Evolutionary conservation across 768 basidiomycete genomes (phyloP), one percentile per base, ranked within the genome.

Genomic region (Tricholomella constricta): DNA sequence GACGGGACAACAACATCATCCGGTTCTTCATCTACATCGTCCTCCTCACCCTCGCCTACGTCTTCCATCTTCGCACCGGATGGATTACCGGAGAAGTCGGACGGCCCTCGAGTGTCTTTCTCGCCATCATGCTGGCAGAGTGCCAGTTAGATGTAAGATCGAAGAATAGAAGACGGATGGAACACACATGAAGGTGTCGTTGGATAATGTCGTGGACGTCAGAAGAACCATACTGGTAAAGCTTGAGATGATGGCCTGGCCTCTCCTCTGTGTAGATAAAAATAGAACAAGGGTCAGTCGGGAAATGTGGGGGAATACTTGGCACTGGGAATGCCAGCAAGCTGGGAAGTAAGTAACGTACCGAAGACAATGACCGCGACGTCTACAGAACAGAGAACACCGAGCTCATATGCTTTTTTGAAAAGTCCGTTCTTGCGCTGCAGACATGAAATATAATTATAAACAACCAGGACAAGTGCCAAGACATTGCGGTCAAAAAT

Each of bases 351-450:
- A n/a, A n/a, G n/a, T n/a, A n/a, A 58, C 62, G 22, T 47, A 72
- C 71, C 90, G 57, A 93, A 91, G 67, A 93, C 89, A 68, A 92
- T 88, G 67, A 93, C 89, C 4, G 89, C 88, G 36, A 93, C 89
- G 62, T 92, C 90, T 60, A 92, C 91, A 12, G 88, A 90, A 67
- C 91, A 93, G 36, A 92, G 81, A 3, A 92, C 90, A n/a, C 89
- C 90, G 56, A 93, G 86, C 71, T 92, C 90, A 65, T 91, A 91
- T 0, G 91, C 90, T 65, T 92, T 92, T 71, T 92, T 91, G 85
- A 93, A 92, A 57, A 93, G 84, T 4, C 90, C 91, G 54, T 90
- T 90, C 77, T 92, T 91, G 62, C 91, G 83, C 91, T 92, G 72
- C 40, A 60, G 55, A 62, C 41, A 48, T 48, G 46, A 58, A 49